These are phyloP conservation scores for Papiliotrema flavescens DNA, from an alignment of 1,284 basidiomycete genomes.

Conservation along the genomic window DNA sequence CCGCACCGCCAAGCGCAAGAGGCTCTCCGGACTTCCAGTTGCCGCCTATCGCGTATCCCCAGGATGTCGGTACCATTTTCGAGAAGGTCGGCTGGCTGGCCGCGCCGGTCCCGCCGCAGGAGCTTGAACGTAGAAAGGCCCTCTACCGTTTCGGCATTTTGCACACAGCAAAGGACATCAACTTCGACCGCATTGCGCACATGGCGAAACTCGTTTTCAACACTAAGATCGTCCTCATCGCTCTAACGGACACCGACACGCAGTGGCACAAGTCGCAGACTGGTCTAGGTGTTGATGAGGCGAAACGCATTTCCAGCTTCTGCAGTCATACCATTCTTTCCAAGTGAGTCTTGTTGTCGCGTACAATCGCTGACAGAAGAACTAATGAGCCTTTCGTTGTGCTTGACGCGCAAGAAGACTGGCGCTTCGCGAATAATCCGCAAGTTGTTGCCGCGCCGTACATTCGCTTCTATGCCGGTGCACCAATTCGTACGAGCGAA, in stretches of 20 bases:
- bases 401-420: slow-evolving; percentile 73
- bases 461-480: slow-evolving; percentile 86
- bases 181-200: slow-evolving; percentile 86
- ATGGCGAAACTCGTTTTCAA: slow-evolving; percentile 90
- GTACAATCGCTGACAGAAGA: slow-evolving; percentile 46
- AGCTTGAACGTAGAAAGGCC: slow-evolving; percentile 71
- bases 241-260: slow-evolving; percentile 73
- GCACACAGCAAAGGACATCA: slow-evolving; percentile 75
- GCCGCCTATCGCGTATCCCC: slow-evolving; percentile 14
- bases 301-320: slow-evolving; percentile 65
- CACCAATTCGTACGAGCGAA: slow-evolving; percentile 80
- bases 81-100: slow-evolving; percentile 68
- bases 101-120: slow-evolving; percentile 75
- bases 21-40: background rate
- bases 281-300: slow-evolving; percentile 59
- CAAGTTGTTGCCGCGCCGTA: slow-evolving; percentile 64
- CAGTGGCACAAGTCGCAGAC: slow-evolving; percentile 85
- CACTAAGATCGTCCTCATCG: slow-evolving; percentile 78
- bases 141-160: slow-evolving; percentile 80
- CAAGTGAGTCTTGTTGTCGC: slow-evolving; percentile 53
- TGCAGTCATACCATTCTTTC: slow-evolving; percentile 81
- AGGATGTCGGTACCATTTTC: slow-evolving; percentile 51
- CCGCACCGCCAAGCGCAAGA: background rate
- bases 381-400: slow-evolving; percentile 84
- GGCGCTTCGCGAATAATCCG: slow-evolving; percentile 76